Evolutionary conservation across 208 protist genomes (phyloP), one percentile per base, ranked within the genome.

Genomic region (Leptomonas seymouri): DNA sequence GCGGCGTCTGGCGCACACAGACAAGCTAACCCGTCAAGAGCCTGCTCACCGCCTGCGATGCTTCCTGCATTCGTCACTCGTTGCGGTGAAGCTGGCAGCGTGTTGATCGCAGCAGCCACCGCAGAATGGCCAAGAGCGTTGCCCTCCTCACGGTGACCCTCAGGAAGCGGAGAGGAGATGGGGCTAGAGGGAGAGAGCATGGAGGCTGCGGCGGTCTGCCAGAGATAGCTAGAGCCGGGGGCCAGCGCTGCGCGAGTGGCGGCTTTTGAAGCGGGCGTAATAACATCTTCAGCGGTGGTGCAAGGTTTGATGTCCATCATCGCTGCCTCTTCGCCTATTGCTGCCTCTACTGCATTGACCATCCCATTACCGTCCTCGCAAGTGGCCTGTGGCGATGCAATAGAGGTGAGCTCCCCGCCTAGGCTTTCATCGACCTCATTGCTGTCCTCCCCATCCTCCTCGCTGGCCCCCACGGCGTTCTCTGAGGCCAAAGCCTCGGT

Each of bases 141-240:
- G 28, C 36, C 51, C 11, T 46, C 68, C 12, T 48, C 30, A 2
- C 54, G 36, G 15, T 64, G 46, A 9, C 36, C 68, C 16, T 76
- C 70, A 0, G 34, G 25, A 12, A 41, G 30, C 30, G 69, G 58
- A 5, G 62, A 59, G 20, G 70, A 28, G 20, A 76, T 39, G 46
- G 70, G 70, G 41, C 70, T 76, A 1, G 70, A 76, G 9, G 70
- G 70, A 2, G 70, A 76, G 16, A 62, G 70, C 70, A 76, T 76
- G 11, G 70, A 36, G 28, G 70, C 70, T 11, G 62, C 56, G 3
- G 70, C 30, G 21, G 55, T 64, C 51, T 76, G 70, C 70, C 70
- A 76, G 2, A 76, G 54, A 25, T 62, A 76, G 36, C 70, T 60
- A 14, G 61, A 59, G 27, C n/a, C 51, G 23, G 51, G 15, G 4